phyloP scores from a whole-genome alignment of 2,329 filamentous ascomycete genomes.

The Knufia fluminis region DNA sequence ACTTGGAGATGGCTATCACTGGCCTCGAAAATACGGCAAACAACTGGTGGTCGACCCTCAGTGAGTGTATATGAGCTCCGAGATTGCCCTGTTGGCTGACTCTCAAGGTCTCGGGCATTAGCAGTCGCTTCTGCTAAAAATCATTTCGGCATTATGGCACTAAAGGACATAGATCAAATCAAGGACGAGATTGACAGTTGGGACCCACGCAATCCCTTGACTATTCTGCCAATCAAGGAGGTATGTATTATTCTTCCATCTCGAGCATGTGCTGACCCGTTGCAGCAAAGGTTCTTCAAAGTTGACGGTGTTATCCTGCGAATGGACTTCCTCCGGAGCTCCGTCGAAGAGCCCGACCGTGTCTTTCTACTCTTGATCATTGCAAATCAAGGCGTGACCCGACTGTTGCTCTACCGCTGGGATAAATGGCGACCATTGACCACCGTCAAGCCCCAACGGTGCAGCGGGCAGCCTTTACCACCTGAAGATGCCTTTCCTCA shows the following conservation, averaged over 20 bases:
- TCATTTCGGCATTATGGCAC: constrained; percentile 61
- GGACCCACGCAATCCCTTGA: constrained; percentile 32
- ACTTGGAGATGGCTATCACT: constrained; percentile 43
- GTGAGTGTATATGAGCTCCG: constrained; percentile 34
- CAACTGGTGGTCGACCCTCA: constrained; percentile 70
- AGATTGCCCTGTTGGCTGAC: background rate
- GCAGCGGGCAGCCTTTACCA: constrained; percentile 26
- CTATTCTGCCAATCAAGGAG: constrained; percentile 46
- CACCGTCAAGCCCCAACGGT: constrained; percentile 16
- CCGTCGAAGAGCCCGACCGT: constrained; percentile 54
- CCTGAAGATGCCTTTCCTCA: constrained; percentile 48
- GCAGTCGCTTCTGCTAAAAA: constrained; percentile 63
- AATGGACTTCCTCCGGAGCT: constrained; percentile 75
- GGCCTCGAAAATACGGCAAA: constrained; percentile 50
- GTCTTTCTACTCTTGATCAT: constrained; percentile 66
- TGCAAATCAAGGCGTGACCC: constrained; percentile 27
- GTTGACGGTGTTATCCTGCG: constrained; percentile 70
- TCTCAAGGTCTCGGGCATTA: constrained; percentile 43
- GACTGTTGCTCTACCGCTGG: constrained; percentile 45
- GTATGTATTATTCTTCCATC: constrained; percentile 31
- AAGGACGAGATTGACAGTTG: constrained; percentile 26
- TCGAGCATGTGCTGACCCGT: constrained; percentile 5
- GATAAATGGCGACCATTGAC: constrained; percentile 32
- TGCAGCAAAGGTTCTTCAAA: constrained; percentile 38
- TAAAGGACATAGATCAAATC: constrained; percentile 52